A percentile compares a stretch with the other conserved stretches of the same genome.
Conservation (phyloP, 1,284 basidiomycete genomes). For the Fomitopsis pinicola region DNA sequence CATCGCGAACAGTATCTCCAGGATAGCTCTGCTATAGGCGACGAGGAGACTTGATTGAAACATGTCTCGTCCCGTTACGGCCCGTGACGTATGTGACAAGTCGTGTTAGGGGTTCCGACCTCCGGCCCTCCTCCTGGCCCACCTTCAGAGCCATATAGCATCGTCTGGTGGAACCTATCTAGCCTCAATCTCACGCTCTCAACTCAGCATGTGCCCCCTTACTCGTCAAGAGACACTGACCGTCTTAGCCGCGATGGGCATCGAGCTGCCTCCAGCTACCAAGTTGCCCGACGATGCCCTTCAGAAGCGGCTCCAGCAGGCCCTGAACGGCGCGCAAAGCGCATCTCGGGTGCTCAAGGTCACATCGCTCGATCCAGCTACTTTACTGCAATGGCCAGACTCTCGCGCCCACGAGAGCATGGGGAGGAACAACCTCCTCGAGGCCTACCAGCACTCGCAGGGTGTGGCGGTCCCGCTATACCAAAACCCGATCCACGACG, state of each 20-base stretch:
- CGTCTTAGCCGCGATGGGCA: constrained; percentile 17
- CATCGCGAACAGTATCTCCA: no score
- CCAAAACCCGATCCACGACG: constrained; percentile 31
- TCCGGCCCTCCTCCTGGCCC: no score
- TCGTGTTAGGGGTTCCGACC: no score
- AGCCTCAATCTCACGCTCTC: no score
- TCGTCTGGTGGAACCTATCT: no score
- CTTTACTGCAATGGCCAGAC: constrained; percentile 10
- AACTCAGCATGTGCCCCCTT: constrained; percentile 6
- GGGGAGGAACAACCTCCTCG: constrained; percentile 12
- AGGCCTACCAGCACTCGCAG: background rate
- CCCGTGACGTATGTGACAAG: no score
- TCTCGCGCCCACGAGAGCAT: constrained; percentile 5
- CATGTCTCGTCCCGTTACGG: no score
- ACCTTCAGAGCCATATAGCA: no score
- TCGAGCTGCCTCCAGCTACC: constrained; percentile 23
- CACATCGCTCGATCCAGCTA: constrained; percentile 13
- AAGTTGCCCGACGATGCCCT: constrained; percentile 24
- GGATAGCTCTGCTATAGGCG: no score
- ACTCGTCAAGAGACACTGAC: constrained; percentile 10
- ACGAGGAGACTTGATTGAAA: no score
- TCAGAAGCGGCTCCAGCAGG: constrained; percentile 23
- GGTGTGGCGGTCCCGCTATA: constrained; percentile 7
- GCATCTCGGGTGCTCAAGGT: constrained; percentile 6
- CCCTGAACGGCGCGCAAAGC: constrained; percentile 18